Percentiles rank a stretch among this genome's conserved stretches.
These are phyloP conservation scores for Luffa acutangula DNA, from an alignment of 306 rosid species.

Conservation along the genomic window DNA sequence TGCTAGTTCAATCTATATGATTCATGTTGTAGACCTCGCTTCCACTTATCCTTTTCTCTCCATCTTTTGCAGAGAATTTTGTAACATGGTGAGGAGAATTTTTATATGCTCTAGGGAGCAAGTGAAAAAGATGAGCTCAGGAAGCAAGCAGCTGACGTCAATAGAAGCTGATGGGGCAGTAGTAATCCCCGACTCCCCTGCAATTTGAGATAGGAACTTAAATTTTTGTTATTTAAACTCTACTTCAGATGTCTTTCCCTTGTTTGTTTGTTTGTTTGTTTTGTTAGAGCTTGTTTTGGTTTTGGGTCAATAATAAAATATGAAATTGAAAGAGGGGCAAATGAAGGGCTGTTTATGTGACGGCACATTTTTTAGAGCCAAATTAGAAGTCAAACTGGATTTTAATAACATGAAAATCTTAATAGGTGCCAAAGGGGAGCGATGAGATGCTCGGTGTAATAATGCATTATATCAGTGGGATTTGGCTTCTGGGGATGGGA, in stretches of 20 bases:
- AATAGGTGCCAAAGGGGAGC: not conserved
- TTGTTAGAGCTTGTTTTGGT: constrained; percentile 9
- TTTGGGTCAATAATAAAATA: constrained; percentile 1
- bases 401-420: not conserved
- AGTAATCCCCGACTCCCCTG: constrained; percentile 43
- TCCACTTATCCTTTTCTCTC: constrained; percentile 6
- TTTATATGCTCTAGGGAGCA: constrained; percentile 68
- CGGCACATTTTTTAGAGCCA: not conserved
- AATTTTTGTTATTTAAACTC: not conserved
- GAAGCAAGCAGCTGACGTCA: constrained; percentile 41
- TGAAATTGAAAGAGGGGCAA: constrained; percentile 4
- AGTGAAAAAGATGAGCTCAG: constrained; percentile 66
- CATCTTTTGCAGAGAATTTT: constrained; percentile 56
- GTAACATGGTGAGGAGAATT: constrained; percentile 76
- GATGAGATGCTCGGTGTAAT: not conserved
- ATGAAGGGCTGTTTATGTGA: not conserved
- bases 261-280: not conserved
- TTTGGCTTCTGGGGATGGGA: constrained; percentile 1
- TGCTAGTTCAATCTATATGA: not conserved
- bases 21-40: not conserved
- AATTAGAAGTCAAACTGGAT: not conserved
- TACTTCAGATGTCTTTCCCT: not conserved
- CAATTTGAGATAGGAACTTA: constrained; percentile 27
- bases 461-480: not conserved
- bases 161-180: constrained; percentile 55